These are phyloP conservation scores for Aplosporella prunicola DNA, from an alignment of 2,329 filamentous ascomycete genomes.

Conservation along the genomic window DNA sequence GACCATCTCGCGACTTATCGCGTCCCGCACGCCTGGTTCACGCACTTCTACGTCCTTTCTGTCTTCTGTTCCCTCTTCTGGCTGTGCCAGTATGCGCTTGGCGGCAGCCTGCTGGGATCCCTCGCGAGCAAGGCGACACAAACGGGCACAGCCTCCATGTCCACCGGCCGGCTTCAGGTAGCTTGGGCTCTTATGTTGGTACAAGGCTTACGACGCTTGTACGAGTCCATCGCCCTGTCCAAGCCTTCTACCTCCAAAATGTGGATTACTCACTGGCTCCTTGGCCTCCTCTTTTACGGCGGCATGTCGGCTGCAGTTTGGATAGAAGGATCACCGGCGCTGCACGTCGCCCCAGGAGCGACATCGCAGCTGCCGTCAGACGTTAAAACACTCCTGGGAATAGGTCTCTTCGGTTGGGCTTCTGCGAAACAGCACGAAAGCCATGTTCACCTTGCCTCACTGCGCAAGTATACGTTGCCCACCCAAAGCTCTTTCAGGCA, in stretches of 20 bases:
- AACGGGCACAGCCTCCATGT: constrained; percentile 25
- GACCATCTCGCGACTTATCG: constrained; percentile 45
- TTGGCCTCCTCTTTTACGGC: constrained; percentile 72
- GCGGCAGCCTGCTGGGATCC: constrained; percentile 32
- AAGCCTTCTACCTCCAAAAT: constrained; percentile 66
- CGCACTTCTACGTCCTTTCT: constrained; percentile 74
- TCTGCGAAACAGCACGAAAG: constrained; percentile 62
- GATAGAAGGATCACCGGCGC: constrained; percentile 57
- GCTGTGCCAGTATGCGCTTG: constrained; percentile 51
- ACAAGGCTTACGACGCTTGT: constrained; percentile 66
- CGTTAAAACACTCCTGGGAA: constrained; percentile 6
- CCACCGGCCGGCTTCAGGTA: constrained; percentile 55
- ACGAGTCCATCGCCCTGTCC: constrained; percentile 51
- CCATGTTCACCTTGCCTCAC: constrained; percentile 37
- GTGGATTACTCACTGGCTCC: constrained; percentile 73
- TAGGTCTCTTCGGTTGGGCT: constrained; percentile 58
- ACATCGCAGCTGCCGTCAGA: neutral
- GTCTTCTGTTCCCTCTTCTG: constrained; percentile 64
- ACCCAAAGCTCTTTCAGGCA: constrained; percentile 59
- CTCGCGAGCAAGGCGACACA: constrained; percentile 43
- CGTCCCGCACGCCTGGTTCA: constrained; percentile 84
- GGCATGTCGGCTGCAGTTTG: constrained; percentile 66
- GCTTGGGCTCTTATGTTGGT: constrained; percentile 64
- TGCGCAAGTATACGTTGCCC: constrained; percentile 62
- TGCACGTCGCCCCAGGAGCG: constrained; percentile 2